A percentile compares a stretch with the other conserved stretches of the same genome.
These are phyloP conservation scores for Amanita pallidorosea DNA, from an alignment of 768 basidiomycete genomes.

Conservation along the genomic window DNA sequence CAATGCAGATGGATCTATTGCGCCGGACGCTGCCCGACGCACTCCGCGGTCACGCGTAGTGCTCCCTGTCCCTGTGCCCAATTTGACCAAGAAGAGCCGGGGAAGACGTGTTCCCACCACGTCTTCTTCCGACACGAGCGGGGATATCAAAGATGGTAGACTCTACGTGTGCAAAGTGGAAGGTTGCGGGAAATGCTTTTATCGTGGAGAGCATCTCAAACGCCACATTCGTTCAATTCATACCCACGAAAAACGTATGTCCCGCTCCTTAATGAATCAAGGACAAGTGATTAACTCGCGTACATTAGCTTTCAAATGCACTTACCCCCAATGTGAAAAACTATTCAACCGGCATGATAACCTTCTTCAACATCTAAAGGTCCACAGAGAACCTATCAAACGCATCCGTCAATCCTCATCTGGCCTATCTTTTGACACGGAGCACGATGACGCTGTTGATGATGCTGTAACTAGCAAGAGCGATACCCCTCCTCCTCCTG, in stretches of 20 bases:
- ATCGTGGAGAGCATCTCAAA: constrained; percentile 67
- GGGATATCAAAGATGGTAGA: constrained; percentile 16
- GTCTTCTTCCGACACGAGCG: constrained; percentile 6
- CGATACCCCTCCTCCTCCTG: not conserved
- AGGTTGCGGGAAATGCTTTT: constrained; percentile 64
- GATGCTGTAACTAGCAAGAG: not conserved
- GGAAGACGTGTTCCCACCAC: constrained; percentile 66
- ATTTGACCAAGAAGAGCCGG: constrained; percentile 72
- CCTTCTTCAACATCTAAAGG: constrained; percentile 67
- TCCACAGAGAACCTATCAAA: constrained; percentile 36
- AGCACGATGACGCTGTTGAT: not conserved
- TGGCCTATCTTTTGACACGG: not conserved
- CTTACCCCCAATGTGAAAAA: constrained; percentile 56
- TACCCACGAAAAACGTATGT: constrained; percentile 70
- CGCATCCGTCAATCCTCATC: not conserved
- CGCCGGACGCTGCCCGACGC: constrained; percentile 21
- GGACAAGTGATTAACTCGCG: constrained; percentile 9
- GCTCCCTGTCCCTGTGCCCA: constrained; percentile 63
- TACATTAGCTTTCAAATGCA: constrained; percentile 61
- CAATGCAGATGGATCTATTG: constrained; percentile 7
- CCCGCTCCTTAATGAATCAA: constrained; percentile 8
- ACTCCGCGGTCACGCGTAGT: constrained; percentile 41
- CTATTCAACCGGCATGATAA: constrained; percentile 75
- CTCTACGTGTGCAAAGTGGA: constrained; percentile 56
- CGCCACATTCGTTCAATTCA: constrained; percentile 68